Conservation (phyloP, 1,284 basidiomycete species). For the Cutaneotrichosporon curvatum region DNA sequence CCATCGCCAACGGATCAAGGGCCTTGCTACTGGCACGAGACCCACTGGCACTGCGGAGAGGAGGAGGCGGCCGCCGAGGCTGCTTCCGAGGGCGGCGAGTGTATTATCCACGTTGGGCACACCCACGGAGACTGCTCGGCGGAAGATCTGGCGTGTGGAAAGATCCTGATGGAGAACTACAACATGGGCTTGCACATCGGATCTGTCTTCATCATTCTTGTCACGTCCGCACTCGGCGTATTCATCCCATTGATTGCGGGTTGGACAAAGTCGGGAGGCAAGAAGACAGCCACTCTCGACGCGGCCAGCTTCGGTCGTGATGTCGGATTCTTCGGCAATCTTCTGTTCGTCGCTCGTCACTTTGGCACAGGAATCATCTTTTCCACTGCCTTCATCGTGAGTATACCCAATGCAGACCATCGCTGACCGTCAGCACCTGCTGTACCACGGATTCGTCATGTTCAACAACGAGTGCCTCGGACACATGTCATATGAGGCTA, state of each 20-base stretch:
- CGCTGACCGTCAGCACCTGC: constrained; percentile 43
- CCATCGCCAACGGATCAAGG: constrained; percentile 26
- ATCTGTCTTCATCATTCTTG: constrained; percentile 46
- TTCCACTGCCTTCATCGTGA: constrained; percentile 8
- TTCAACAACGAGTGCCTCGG: constrained; percentile 47
- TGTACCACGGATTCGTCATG: constrained; percentile 47
- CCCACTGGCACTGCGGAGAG: constrained; percentile 29
- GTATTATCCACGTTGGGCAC: constrained; percentile 30
- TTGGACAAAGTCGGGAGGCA: neutral
- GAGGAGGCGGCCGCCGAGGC: constrained; percentile 4
- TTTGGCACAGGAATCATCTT: constrained; percentile 31
- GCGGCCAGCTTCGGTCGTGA: constrained; percentile 5
- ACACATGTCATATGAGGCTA: constrained; percentile 46
- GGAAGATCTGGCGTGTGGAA: constrained; percentile 38
- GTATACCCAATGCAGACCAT: constrained; percentile 13
- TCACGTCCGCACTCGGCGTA: constrained; percentile 43
- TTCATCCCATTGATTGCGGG: constrained; percentile 37
- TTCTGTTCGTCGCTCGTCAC: constrained; percentile 44
- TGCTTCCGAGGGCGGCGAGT: constrained; percentile 22
- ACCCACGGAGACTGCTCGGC: constrained; percentile 47
- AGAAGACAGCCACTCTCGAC: constrained; percentile 1
- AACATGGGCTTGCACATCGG: constrained; percentile 46
- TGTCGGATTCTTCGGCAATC: constrained; percentile 19
- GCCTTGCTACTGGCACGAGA: constrained; percentile 28
- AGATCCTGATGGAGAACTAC: constrained; percentile 35